These are phyloP conservation scores for Elaeagnus macrophylla DNA, from an alignment of 306 rosid genomes.

Conservation along the genomic window DNA sequence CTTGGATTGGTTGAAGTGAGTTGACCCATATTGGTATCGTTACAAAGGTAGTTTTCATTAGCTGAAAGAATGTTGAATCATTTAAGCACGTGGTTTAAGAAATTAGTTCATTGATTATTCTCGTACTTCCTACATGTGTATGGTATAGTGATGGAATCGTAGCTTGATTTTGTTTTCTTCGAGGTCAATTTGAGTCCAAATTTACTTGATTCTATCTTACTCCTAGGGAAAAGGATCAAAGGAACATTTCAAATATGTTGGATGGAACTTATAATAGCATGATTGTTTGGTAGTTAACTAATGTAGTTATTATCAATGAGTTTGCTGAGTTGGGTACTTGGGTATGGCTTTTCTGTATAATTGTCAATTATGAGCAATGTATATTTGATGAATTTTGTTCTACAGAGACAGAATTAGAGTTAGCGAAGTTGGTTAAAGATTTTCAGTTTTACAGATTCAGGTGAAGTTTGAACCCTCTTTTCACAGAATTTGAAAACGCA, in stretches of 20 bases:
- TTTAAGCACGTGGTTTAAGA: slow-evolving; percentile 7
- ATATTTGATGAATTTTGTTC: slow-evolving; percentile 15
- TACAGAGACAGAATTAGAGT: slow-evolving; percentile 13
- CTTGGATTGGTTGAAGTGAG: slow-evolving; percentile 26
- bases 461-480: slow-evolving; percentile 17
- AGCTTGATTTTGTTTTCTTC: not conserved
- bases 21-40: slow-evolving; percentile 44
- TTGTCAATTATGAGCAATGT: not conserved
- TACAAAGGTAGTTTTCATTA: slow-evolving; percentile 30
- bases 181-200: too few relatives aligned
- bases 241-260: too few relatives aligned
- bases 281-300: too few relatives aligned
- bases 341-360: slow-evolving; percentile 2
- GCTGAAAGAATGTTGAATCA: slow-evolving; percentile 17
- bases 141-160: slow-evolving; percentile 2
- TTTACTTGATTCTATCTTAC: too few relatives aligned
- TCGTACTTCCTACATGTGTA: slow-evolving; percentile 3
- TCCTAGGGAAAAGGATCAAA: too few relatives aligned
- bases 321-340: slow-evolving; percentile 1
- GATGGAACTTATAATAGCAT: too few relatives aligned
- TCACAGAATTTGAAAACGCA: slow-evolving; percentile 14
- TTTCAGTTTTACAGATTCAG: slow-evolving; percentile 19
- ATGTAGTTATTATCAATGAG: too few relatives aligned
- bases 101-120: not conserved
- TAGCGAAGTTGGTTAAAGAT: slow-evolving; percentile 17